Conservation (phyloP, 2,329 filamentous ascomycete genomes). For the Sarocladiaceae sp. region DNA sequence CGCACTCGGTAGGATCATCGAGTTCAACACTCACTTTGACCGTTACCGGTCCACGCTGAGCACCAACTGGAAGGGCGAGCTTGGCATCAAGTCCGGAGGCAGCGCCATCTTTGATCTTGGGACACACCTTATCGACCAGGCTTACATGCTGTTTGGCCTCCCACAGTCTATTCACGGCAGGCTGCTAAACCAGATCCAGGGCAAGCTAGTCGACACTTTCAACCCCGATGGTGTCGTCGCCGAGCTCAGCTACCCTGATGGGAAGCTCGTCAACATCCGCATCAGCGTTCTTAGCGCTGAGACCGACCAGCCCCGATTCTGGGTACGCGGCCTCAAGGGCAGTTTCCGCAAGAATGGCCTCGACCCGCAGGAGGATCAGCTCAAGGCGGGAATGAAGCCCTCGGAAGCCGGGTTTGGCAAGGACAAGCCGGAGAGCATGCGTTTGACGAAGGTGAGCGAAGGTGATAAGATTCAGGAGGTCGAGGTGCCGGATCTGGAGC, state of each 20-base stretch:
- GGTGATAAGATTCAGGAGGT: constrained; percentile 45
- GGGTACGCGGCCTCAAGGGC: constrained; percentile 68
- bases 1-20: constrained; percentile 62
- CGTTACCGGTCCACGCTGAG: constrained; percentile 58
- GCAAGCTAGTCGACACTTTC: constrained; percentile 31
- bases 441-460: constrained; percentile 47
- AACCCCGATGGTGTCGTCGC: constrained; percentile 56
- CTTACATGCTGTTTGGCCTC: constrained; percentile 62
- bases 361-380: constrained; percentile 70
- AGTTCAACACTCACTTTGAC: constrained; percentile 78
- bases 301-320: constrained; percentile 64
- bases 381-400: constrained; percentile 56
- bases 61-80: constrained; percentile 58
- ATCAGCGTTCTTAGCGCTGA: constrained; percentile 64
- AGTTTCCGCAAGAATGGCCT: constrained; percentile 67
- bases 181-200: constrained; percentile 58
- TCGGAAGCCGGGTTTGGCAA: constrained; percentile 58
- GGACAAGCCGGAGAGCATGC: constrained; percentile 55
- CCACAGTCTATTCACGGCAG: constrained; percentile 62
- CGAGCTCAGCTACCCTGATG: constrained; percentile 58
- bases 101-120: constrained; percentile 70
- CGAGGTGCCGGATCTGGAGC: constrained; percentile 51
- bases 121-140: constrained; percentile 71
- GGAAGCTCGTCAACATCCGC: constrained; percentile 62
- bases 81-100: constrained; percentile 54